Evolutionary conservation across 1,139 yeast genomes (phyloP), one percentile per base, ranked within the genome.

Genomic region (Saccharomyces hybrid): DNA sequence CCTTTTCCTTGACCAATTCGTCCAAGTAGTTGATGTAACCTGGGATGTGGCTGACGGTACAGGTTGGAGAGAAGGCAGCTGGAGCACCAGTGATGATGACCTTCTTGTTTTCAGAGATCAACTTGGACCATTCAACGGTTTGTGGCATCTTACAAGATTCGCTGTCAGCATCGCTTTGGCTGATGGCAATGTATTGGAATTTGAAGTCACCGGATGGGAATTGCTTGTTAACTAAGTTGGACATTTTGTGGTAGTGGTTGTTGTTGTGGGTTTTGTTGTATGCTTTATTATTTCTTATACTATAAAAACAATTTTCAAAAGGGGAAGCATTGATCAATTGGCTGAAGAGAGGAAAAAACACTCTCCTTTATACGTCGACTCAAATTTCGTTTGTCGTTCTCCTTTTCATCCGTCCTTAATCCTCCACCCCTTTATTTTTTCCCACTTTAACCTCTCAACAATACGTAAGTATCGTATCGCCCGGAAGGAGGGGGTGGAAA

Each of bases 51-150:
- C 78, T 75, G 60, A 82, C 87, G 38, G 93, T 82, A 74, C 96
- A 89, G 6, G 95, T 83, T 61, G 96, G 96, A 42, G 96, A 87
- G 78, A 88, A 89, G 25, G 96, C 96, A 60, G 95, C 96, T 58
- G 96, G 96, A 28, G 88, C 95, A 55, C 88, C 80, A 47, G 91
- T 88, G 63, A 88, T 76, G 48, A 87, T 82, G 49, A 87, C 70
- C 46, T 68, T 70, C 64, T 73, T 71, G 59, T 70, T 68, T 51
- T 68, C 63, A 16, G 58, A 54, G 16, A 65, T 59, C 49, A 71
- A 61, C 50, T 66, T 60, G 41, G 61, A 48, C 67, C 68, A 65
- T 13, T 56, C 50, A 26, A 57, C 60, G 48, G 66, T 60, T 47
- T 60, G 62, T 54, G 70, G 70, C 56, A 63, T 38, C 52, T 62